Evolutionary conservation across 2,329 filamentous ascomycete species (phyloP).

Genomic region (Pseudocercospora crystallina): DNA sequence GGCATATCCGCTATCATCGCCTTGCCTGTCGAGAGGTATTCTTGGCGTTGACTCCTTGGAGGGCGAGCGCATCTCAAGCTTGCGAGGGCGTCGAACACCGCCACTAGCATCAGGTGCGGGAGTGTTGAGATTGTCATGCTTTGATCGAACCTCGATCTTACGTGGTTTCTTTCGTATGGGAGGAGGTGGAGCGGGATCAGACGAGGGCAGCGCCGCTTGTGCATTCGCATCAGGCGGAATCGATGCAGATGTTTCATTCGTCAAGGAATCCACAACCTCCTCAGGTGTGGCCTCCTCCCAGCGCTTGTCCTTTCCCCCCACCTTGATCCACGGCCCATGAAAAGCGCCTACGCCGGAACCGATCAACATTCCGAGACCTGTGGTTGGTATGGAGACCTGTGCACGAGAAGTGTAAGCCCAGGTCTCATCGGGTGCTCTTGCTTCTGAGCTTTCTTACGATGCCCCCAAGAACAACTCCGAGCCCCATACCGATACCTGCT

Average conservation of each 20-base stretch:
- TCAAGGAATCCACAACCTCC: conserved; percentile 20
- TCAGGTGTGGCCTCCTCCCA: conserved; percentile 21
- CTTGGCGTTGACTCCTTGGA: too few species aligned
- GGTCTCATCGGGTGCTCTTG: too few species aligned
- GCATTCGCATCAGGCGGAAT: not conserved
- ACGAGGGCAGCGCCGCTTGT: not conserved
- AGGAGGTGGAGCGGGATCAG: not conserved
- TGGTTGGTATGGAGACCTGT: conserved; percentile 40
- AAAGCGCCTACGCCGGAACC: conserved; percentile 43
- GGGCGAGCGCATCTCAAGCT: too few species aligned
- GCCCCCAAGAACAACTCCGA: conserved; percentile 42
- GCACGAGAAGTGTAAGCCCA: conserved; percentile 37
- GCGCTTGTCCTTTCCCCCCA: conserved; percentile 24
- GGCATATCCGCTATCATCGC: too few species aligned
- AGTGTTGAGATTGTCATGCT: not conserved
- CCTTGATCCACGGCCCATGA: conserved; percentile 45
- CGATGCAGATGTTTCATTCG: conserved; percentile 4
- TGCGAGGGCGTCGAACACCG: not conserved
- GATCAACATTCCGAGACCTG: conserved; percentile 34
- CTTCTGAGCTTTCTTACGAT: too few species aligned
- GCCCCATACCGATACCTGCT: conserved; percentile 40
- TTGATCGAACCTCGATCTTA: conserved; percentile 20
- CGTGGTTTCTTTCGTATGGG: conserved; percentile 19
- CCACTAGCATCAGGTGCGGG: not conserved
- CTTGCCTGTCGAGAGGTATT: too few species aligned